These are phyloP conservation scores for Lactifluus echinatus DNA, from an alignment of 768 basidiomycete genomes.

Conservation along the genomic window DNA sequence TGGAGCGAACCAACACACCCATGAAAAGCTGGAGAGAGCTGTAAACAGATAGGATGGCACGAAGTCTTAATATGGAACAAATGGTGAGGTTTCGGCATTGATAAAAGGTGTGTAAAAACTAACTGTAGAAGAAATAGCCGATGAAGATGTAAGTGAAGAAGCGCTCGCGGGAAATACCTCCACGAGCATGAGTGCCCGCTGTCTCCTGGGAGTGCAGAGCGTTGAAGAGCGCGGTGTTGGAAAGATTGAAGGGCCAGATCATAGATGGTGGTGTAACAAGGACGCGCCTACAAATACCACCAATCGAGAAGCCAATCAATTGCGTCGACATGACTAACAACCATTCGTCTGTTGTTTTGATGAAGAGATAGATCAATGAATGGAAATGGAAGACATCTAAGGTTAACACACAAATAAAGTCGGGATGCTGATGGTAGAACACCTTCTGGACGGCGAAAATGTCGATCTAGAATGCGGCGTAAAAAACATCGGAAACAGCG, in stretches of 20 bases:
- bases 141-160: constrained; percentile 41
- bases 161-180: constrained; percentile 41
- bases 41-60: constrained; percentile 4
- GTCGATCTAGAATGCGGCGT: constrained; percentile 29
- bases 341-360: constrained; percentile 26
- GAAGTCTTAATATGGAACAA: neutral
- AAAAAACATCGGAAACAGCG: neutral
- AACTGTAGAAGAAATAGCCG: constrained; percentile 36
- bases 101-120: constrained; percentile 26
- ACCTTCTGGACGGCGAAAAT: constrained; percentile 39
- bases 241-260: constrained; percentile 39
- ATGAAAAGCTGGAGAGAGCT: constrained; percentile 48
- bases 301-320: constrained; percentile 27
- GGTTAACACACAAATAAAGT: too few species aligned
- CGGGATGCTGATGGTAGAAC: constrained; percentile 27
- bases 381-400: too few species aligned
- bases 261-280: constrained; percentile 30
- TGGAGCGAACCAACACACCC: too few species aligned
- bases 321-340: constrained; percentile 36
- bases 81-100: neutral
- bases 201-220: constrained; percentile 33
- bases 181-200: constrained; percentile 34
- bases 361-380: too few species aligned
- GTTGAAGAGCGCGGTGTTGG: constrained; percentile 38
- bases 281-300: too few species aligned